Evolutionary conservation across 78 protist genomes (phyloP), one percentile per base, ranked within the genome.

Genomic region (Chrysochromulina parva): DNA sequence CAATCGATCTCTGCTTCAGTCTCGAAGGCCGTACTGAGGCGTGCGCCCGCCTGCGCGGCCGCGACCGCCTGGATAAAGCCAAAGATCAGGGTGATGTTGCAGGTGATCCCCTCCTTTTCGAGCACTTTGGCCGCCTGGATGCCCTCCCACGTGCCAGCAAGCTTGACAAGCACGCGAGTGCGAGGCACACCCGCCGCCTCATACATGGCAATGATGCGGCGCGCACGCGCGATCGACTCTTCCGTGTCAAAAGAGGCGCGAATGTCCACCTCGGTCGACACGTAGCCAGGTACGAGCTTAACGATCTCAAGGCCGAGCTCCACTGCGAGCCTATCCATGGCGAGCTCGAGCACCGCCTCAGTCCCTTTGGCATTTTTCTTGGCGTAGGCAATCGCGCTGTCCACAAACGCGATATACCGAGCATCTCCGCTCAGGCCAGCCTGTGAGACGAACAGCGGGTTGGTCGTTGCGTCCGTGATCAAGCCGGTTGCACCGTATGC

Each of bases 121-220:
- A 90, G 84, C 91, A 55, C 67, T 47, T 47, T 55, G 16, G 78
- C 78, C 5, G 92, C 88, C 67, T 17, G 14, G 69, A 90, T 55
- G 52, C 92, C 92, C 78, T 90, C 92, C 92, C 92, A 90, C 84
- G 92, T 90, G 22, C 74, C 88, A n/a, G 92, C 92, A 54, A 76
- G 73, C 86, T 73, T 76, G 88, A 90, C 13, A 24, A 90, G 92
- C 55, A 76, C 19, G 76, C 73, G 86, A 50, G 76, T 0, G 47
- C 60, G 57, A n/a, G 17, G 22, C 62, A 90, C 80, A 20, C 92
- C 92, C 66, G 28, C 88, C 3, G 52, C 88, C 60, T 78, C 88
- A 84, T 90, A 90, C 92, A 90, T 90, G 52, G 13, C 55, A 26
- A 90, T 90, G 73, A 90, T 78, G 20, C 92, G 28, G 28, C 88